Conservation (phyloP, 2,329 filamentous ascomycete species). For the Coniochaeta ligniaria region DNA sequence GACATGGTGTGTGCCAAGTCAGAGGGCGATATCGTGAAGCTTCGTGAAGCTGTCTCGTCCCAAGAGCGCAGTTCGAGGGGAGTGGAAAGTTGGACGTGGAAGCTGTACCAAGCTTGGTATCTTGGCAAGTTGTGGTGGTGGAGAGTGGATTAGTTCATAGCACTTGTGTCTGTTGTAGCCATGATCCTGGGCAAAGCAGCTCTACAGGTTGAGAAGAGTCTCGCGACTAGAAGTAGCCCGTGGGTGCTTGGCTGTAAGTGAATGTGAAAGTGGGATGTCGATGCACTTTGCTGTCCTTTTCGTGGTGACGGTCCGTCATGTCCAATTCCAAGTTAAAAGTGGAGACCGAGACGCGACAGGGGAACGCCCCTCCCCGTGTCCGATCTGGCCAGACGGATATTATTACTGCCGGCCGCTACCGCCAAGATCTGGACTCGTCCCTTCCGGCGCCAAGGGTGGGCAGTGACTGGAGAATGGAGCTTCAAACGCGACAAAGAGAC, state of each 20-base stretch:
- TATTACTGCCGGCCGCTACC: slow-evolving; percentile 13
- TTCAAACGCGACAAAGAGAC: not conserved
- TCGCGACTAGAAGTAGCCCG: slow-evolving; percentile 2
- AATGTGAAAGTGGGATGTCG: not conserved
- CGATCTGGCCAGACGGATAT: not conserved
- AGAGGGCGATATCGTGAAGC: not conserved
- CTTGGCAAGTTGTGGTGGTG: not conserved
- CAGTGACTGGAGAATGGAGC: not conserved
- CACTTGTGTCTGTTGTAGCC: not conserved
- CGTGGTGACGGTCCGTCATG: not conserved
- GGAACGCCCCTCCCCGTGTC: not conserved
- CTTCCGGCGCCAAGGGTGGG: not conserved
- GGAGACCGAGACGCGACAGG: not conserved
- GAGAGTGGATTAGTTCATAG: not conserved
- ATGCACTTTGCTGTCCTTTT: slow-evolving; percentile 3
- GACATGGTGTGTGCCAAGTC: slow-evolving; percentile 14
- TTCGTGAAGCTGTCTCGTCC: not conserved
- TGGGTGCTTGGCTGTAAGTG: slow-evolving; percentile 1
- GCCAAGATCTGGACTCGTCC: slow-evolving; percentile 3
- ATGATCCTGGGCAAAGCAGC: not conserved
- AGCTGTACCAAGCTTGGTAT: not conserved
- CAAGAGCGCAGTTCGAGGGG: not conserved
- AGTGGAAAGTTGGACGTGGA: not conserved
- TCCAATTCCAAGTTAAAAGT: not conserved
- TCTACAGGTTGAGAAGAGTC: not conserved